Evolutionary conservation across 2,329 filamentous ascomycete genomes (phyloP).

Genomic region (Hirsutella thompsonii): DNA sequence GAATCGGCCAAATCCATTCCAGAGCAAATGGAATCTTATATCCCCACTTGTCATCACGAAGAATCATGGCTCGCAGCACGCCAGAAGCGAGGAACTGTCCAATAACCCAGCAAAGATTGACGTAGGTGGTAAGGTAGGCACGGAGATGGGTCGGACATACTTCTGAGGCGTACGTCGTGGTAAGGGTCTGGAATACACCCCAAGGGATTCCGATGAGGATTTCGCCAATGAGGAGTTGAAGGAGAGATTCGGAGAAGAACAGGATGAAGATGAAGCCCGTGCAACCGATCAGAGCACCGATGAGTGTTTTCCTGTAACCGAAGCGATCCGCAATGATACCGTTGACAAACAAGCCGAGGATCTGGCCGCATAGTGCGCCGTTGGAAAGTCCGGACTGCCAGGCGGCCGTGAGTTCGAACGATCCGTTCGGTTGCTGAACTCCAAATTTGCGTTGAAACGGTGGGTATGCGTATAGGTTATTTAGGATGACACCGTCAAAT

Average conservation of each 20-base stretch:
- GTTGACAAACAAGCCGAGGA: constrained; percentile 35
- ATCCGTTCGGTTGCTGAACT: constrained; percentile 17
- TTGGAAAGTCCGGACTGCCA: constrained; percentile 41
- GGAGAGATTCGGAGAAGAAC: constrained; percentile 30
- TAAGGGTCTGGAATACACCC: constrained; percentile 32
- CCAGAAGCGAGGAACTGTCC: constrained; percentile 33
- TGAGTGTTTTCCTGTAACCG: constrained; percentile 33
- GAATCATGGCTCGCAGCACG: constrained; percentile 26
- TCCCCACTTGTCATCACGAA: constrained; percentile 24
- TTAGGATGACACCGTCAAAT: constrained; percentile 26
- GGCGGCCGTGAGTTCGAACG: constrained; percentile 31
- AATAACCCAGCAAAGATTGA: constrained; percentile 37
- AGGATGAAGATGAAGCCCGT: constrained; percentile 32
- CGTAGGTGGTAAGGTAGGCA: constrained; percentile 34
- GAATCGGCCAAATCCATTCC: constrained; percentile 35
- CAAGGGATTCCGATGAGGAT: constrained; percentile 34
- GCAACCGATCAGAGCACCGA: constrained; percentile 25
- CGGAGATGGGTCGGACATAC: constrained; percentile 30
- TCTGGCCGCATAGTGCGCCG: constrained; percentile 32
- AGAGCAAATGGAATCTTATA: constrained; percentile 35
- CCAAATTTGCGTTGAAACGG: constrained; percentile 28
- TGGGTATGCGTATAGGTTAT: constrained; percentile 26
- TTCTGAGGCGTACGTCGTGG: constrained; percentile 35
- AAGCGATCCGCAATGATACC: constrained; percentile 33
- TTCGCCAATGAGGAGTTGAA: constrained; percentile 29